phyloP scores from a whole-genome alignment of 306 rosid genomes.

The Quercus cerris region DNA sequence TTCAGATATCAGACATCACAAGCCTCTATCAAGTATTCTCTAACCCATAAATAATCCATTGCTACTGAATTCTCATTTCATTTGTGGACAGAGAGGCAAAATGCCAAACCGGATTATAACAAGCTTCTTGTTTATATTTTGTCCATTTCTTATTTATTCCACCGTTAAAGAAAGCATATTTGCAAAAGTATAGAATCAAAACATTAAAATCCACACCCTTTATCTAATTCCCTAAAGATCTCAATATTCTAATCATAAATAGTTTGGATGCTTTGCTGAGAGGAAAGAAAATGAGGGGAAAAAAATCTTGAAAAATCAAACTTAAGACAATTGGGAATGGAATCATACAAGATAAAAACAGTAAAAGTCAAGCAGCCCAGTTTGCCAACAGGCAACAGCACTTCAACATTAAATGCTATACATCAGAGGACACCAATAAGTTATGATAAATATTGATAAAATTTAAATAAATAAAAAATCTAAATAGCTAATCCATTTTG shows the following conservation, averaged over 20 bases:
- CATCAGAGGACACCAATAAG: background rate
- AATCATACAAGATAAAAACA: background rate
- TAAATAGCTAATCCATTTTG: background rate
- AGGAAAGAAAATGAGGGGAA: background rate
- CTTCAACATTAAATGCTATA: background rate
- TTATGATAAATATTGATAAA: background rate
- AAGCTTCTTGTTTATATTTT: background rate
- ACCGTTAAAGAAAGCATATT: background rate
- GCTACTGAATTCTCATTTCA: background rate
- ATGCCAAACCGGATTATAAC: background rate
- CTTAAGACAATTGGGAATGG: background rate
- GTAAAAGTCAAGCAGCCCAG: background rate
- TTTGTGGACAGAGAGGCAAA: background rate
- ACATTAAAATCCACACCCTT: background rate
- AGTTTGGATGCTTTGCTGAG: background rate
- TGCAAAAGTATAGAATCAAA: background rate
- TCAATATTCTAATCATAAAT: background rate
- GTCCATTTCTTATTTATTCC: background rate
- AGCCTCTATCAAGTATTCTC: background rate
- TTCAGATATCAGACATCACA: conserved; percentile 1
- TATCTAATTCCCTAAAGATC: background rate
- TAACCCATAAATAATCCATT: background rate
- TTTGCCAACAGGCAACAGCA: background rate
- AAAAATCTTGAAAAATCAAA: background rate
- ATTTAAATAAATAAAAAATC: background rate